These are phyloP conservation scores for Vigna hirtella DNA, from an alignment of 306 rosid species.

Conservation along the genomic window DNA sequence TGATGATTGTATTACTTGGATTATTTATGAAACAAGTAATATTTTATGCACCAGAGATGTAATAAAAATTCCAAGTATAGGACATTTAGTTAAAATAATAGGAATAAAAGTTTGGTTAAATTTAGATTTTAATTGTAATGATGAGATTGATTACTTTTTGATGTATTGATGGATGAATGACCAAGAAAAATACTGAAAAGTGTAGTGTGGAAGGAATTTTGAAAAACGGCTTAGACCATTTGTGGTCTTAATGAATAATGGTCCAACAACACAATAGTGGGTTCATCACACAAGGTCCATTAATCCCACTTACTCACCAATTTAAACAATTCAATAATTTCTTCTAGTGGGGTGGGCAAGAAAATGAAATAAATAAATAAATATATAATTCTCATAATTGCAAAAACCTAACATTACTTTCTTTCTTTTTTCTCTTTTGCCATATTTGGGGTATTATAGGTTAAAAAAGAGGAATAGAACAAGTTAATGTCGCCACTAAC, in stretches of 20 bases:
- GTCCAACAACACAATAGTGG: constrained; percentile 18
- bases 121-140: not conserved
- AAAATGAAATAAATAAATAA: not conserved
- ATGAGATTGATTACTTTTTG: constrained; percentile 1
- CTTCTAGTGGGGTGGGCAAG: constrained; percentile 20
- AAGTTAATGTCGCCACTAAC: not conserved
- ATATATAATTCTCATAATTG: not conserved
- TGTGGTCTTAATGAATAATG: constrained; percentile 18
- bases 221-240: not conserved
- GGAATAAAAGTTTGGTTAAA: not conserved
- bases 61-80: not conserved
- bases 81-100: not conserved
- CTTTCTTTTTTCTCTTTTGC: not conserved
- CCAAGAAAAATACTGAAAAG: not conserved
- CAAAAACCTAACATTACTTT: not conserved
- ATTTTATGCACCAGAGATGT: not conserved
- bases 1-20: no score
- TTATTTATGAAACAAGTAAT: no score
- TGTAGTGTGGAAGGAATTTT: constrained; percentile 2
- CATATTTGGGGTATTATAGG: not conserved
- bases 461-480: not conserved
- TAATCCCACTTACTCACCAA: constrained; percentile 29
- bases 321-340: not conserved
- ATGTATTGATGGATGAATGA: not conserved
- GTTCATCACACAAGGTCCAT: not conserved